phyloP scores from a whole-genome alignment of 2,329 filamentous ascomycete genomes.

The Aspergillus pseudonomiae region DNA sequence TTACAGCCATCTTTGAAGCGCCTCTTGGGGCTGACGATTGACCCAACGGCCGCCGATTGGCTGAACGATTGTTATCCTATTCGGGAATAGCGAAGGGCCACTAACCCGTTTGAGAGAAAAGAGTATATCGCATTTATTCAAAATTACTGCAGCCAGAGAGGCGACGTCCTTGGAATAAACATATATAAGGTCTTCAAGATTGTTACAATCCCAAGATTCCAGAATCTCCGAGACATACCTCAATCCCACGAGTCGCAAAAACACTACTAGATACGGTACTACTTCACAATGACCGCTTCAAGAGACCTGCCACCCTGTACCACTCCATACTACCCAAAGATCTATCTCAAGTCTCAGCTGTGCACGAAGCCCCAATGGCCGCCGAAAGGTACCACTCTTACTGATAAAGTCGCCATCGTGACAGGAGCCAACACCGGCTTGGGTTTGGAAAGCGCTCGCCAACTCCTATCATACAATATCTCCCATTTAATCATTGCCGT shows the following conservation, averaged over 20 bases:
- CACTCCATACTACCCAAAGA: background rate
- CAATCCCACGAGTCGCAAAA: background rate
- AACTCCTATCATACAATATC: constrained; percentile 40
- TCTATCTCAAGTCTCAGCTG: background rate
- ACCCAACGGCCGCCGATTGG: background rate
- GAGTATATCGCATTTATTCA: background rate
- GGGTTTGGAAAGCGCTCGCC: constrained; percentile 49
- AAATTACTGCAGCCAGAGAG: background rate
- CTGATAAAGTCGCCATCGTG: constrained; percentile 49
- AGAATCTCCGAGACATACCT: background rate
- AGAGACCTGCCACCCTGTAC: background rate
- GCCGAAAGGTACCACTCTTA: constrained; percentile 11
- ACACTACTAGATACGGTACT: no score
- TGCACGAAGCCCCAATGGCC: background rate
- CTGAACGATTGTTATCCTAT: background rate
- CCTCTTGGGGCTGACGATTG: background rate
- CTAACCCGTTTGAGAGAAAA: background rate
- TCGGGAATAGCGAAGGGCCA: background rate
- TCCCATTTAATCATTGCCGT: constrained; percentile 22
- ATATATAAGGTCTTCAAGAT: background rate
- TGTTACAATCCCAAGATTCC: background rate
- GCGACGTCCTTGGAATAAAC: background rate
- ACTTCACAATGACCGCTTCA: background rate
- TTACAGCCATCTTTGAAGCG: background rate
- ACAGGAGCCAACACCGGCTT: constrained; percentile 56